Conservation (phyloP, 306 rosid species). For the Vigna trinervia region DNA sequence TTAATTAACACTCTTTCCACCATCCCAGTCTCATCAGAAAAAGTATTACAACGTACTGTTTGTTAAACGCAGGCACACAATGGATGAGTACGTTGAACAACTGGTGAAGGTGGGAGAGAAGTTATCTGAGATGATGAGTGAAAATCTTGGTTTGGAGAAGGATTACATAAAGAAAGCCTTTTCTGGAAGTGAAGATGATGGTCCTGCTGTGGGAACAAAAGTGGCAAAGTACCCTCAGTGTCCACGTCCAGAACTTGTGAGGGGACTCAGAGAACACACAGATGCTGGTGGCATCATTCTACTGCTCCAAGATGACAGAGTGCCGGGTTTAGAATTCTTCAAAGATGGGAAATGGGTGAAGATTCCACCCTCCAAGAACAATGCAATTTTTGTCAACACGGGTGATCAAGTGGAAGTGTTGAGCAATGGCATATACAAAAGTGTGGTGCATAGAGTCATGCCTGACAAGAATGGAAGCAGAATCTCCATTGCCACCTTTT, state of each 20-base stretch:
- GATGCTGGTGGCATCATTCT: conserved; percentile 25
- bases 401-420: conserved; percentile 79
- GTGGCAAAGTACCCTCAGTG: conserved; percentile 75
- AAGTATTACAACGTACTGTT: too few species aligned
- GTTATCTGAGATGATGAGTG: conserved; percentile 44
- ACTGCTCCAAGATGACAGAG: conserved; percentile 76
- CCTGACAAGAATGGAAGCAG: conserved; percentile 68
- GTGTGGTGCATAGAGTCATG: conserved; percentile 68
- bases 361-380: conserved; percentile 74
- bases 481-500: conserved; percentile 74
- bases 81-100: conserved; percentile 22
- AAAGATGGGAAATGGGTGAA: conserved; percentile 70
- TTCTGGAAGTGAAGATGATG: conserved; percentile 42
- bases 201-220: conserved; percentile 76
- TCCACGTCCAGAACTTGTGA: conserved; percentile 54
- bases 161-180: conserved; percentile 58
- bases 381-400: conserved; percentile 75
- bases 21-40: too few species aligned
- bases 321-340: conserved; percentile 60
- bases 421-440: conserved; percentile 62
- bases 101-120: conserved; percentile 16
- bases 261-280: conserved; percentile 75
- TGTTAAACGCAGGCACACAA: neutral
- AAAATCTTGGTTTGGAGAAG: conserved; percentile 65
- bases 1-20: too few species aligned